phyloP scores from a whole-genome alignment of 495 filamentous ascomycete species.

The Pyrenopolyporus hunteri region DNA sequence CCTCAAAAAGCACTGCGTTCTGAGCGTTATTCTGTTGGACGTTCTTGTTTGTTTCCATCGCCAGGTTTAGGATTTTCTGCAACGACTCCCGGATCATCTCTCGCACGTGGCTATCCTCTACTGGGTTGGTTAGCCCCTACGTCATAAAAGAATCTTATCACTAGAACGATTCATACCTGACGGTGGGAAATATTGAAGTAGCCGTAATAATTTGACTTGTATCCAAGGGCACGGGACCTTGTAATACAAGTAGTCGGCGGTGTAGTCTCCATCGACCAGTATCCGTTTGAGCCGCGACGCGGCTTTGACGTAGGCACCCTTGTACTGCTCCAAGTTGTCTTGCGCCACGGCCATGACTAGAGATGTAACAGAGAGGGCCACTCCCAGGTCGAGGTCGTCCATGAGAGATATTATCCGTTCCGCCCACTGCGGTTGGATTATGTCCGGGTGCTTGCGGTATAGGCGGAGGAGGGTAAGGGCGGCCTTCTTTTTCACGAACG shows the following conservation, averaged over 20 bases:
- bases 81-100: conserved; percentile 91
- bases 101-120: conserved; percentile 90
- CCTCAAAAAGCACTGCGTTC: conserved; percentile 97
- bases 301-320: conserved; percentile 91
- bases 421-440: conserved; percentile 95
- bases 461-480: conserved; percentile 93
- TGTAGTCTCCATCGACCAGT: conserved; percentile 85
- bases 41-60: conserved; percentile 94
- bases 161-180: conserved; percentile 67
- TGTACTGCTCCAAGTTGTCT: conserved; percentile 91
- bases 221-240: conserved; percentile 99
- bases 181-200: conserved; percentile 96
- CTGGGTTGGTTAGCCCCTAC: conserved; percentile 25
- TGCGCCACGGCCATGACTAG: conserved; percentile 95
- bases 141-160: neutral
- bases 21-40: conserved; percentile 99
- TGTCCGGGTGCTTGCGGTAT: conserved; percentile 90
- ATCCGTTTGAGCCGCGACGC: conserved; percentile 87
- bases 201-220: conserved; percentile 88
- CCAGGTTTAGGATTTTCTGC: conserved; percentile 85
- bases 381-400: conserved; percentile 95
- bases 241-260: conserved; percentile 94
- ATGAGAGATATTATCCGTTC: conserved; percentile 97
- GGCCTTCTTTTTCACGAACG: conserved; percentile 99
- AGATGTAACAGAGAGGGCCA: conserved; percentile 93